Percentiles rank a stretch among this genome's conserved stretches.
Evolutionary conservation across 106 monocot species (phyloP).

Genomic region (Xerophyta viscosa): DNA sequence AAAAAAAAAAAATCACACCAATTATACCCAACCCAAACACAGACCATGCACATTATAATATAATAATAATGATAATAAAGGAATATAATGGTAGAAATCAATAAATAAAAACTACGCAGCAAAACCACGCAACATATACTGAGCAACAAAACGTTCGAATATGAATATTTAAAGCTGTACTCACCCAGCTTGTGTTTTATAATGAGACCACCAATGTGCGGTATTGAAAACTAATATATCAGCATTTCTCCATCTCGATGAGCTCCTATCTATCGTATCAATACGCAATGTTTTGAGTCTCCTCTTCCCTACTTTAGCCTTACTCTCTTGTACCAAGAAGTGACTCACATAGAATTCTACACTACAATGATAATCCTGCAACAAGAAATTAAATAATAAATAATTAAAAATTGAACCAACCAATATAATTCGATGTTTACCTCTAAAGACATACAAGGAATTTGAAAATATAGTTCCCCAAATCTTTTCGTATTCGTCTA

Average conservation of each 20-base stretch:
- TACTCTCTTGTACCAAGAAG: slow-evolving; percentile 83
- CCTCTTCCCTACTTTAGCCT: slow-evolving; percentile 52
- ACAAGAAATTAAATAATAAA: slow-evolving; percentile 9
- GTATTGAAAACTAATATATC: slow-evolving; percentile 88
- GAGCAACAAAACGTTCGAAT: too few species aligned
- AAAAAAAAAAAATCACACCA: too few species aligned
- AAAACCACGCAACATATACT: too few species aligned
- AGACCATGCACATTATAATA: too few species aligned
- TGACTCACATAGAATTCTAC: slow-evolving; percentile 83
- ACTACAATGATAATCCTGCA: slow-evolving; percentile 91
- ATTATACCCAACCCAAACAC: too few species aligned
- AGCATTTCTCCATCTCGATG: slow-evolving; percentile 80
- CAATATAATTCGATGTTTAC: too few species aligned
- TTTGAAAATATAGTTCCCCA: slow-evolving; percentile 75
- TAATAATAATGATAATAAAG: too few species aligned
- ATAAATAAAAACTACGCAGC: too few species aligned
- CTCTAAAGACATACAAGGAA: slow-evolving; percentile 51
- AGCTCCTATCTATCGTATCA: slow-evolving; percentile 68
- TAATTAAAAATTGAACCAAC: too few species aligned
- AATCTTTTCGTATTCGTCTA: slow-evolving; percentile 54
- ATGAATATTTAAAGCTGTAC: slow-evolving; percentile 8
- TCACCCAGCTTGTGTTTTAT: slow-evolving; percentile 92
- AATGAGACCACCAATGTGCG: slow-evolving; percentile 92
- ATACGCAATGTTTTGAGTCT: slow-evolving; percentile 55
- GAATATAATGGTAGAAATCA: too few species aligned